A percentile compares a stretch with the other conserved stretches of the same genome.
Conservation (phyloP, 2,329 filamentous ascomycete genomes). For the Dryadomyces quercus-mongolicae region DNA sequence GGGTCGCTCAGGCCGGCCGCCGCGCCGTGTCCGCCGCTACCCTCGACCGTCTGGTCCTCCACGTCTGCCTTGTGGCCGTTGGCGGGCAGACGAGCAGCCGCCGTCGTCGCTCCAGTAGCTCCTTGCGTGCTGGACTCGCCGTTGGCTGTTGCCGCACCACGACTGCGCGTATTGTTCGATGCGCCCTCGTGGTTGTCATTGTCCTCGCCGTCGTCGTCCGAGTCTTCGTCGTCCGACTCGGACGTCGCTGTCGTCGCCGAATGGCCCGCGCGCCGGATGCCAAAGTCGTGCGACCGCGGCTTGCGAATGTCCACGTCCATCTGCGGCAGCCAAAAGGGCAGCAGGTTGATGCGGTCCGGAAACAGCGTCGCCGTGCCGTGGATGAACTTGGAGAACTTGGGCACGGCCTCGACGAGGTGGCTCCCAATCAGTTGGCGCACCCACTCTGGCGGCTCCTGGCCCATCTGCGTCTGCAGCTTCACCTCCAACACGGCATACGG, state of each 20-base stretch:
- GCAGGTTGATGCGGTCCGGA: slow-evolving; percentile 72
- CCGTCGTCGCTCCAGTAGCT: slow-evolving; percentile 15
- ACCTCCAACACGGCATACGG: slow-evolving; percentile 95
- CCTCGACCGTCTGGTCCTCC: slow-evolving; percentile 67
- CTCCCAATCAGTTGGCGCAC: slow-evolving; percentile 86
- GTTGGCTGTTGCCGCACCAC: slow-evolving; percentile 5
- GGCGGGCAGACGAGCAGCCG: slow-evolving; percentile 2
- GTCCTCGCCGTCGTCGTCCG: slow-evolving; percentile 51
- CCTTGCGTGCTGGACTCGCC: slow-evolving; percentile 13
- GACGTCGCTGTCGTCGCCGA: slow-evolving; percentile 68
- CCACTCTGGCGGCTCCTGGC: slow-evolving; percentile 93
- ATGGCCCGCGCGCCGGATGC: slow-evolving; percentile 71
- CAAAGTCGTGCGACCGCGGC: slow-evolving; percentile 76
- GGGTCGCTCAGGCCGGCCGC: slow-evolving; percentile 49
- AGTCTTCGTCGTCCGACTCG: slow-evolving; percentile 52
- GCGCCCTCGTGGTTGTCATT: slow-evolving; percentile 35
- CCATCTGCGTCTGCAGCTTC: slow-evolving; percentile 91
- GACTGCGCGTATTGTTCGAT: slow-evolving; percentile 20
- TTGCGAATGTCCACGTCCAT: slow-evolving; percentile 98
- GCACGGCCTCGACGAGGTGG: slow-evolving; percentile 95
- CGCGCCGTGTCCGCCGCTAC: slow-evolving; percentile 10
- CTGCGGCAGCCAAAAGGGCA: slow-evolving; percentile 96
- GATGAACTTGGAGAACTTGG: slow-evolving; percentile 99
- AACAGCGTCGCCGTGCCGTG: slow-evolving; percentile 86
- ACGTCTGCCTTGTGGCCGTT: slow-evolving; percentile 39